These are phyloP conservation scores for Graphilbum fragrans DNA, from an alignment of 2,329 filamentous ascomycete species.

Conservation along the genomic window DNA sequence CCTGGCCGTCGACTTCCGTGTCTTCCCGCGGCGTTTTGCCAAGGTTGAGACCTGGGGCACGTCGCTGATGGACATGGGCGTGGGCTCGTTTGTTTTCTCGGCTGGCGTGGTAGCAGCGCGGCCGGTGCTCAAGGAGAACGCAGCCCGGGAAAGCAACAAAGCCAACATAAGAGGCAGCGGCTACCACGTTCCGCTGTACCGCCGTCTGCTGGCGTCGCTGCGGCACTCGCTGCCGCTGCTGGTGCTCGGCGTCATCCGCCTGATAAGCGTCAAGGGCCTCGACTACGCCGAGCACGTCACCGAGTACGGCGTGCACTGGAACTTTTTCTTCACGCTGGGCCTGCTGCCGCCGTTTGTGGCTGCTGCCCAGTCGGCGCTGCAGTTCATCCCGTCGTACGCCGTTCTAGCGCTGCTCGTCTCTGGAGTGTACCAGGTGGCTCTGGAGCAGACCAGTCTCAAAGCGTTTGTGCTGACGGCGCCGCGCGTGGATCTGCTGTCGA, in stretches of 20 bases:
- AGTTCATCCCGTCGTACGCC: slow-evolving; percentile 64
- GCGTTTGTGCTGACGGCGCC: slow-evolving; percentile 73
- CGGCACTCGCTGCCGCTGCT: slow-evolving; percentile 77
- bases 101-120: slow-evolving; percentile 83
- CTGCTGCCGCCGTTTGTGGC: slow-evolving; percentile 83
- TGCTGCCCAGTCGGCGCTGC: slow-evolving; percentile 61
- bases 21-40: slow-evolving; percentile 89
- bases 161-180: too few relatives aligned
- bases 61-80: slow-evolving; percentile 96
- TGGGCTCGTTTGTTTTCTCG: slow-evolving; percentile 95
- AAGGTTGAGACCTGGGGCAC: slow-evolving; percentile 99
- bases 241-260: slow-evolving; percentile 64
- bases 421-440: slow-evolving; percentile 57
- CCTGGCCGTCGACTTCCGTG: slow-evolving; percentile 86
- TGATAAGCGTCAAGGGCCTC: slow-evolving; percentile 83
- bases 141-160: too few relatives aligned
- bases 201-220: slow-evolving; percentile 52
- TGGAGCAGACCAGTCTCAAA: slow-evolving; percentile 70
- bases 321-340: slow-evolving; percentile 95
- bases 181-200: too few relatives aligned
- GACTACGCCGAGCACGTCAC: slow-evolving; percentile 96
- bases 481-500: slow-evolving; percentile 65
- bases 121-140: slow-evolving; percentile 58
- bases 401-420: slow-evolving; percentile 58
- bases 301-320: slow-evolving; percentile 98